phyloP scores from a whole-genome alignment of 2,329 filamentous ascomycete species.

The Beauveria pseudobassiana region DNA sequence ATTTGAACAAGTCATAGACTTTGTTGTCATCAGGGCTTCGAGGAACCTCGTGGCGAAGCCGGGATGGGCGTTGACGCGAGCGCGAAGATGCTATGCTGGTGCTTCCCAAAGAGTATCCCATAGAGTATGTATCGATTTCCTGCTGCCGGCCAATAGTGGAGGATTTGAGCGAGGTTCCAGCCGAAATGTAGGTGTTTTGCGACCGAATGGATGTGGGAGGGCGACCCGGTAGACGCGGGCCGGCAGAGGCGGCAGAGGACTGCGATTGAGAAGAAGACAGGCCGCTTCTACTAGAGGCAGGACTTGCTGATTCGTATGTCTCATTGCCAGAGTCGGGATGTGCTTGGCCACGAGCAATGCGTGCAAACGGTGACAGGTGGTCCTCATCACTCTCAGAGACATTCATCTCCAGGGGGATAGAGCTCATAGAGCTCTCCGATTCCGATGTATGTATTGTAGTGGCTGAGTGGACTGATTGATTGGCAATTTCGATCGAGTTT shows the following conservation, averaged over 20 bases:
- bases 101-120: conserved; percentile 30
- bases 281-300: conserved; percentile 54
- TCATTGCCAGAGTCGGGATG: conserved; percentile 45
- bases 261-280: conserved; percentile 48
- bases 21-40: conserved; percentile 62
- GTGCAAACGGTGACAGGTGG: conserved; percentile 66
- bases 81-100: conserved; percentile 40
- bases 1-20: conserved; percentile 76
- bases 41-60: conserved; percentile 71
- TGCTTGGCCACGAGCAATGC: conserved; percentile 65
- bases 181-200: conserved; percentile 62
- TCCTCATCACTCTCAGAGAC: conserved; percentile 72
- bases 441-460: conserved; percentile 44
- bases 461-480: conserved; percentile 39
- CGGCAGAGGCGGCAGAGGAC: conserved; percentile 36
- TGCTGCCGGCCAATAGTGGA: conserved; percentile 22
- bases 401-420: conserved; percentile 47
- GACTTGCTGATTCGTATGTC: conserved; percentile 58
- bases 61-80: conserved; percentile 50
- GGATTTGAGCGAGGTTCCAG: conserved; percentile 43
- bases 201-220: conserved; percentile 45
- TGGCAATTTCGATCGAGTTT: conserved; percentile 64
- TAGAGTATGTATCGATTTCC: conserved; percentile 48
- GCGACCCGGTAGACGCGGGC: conserved; percentile 43
- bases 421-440: conserved; percentile 39